Evolutionary conservation across 2,329 filamentous ascomycete species (phyloP), one percentile per base, ranked within the genome.

Genomic region (Tolypocladium cylindrosporum): DNA sequence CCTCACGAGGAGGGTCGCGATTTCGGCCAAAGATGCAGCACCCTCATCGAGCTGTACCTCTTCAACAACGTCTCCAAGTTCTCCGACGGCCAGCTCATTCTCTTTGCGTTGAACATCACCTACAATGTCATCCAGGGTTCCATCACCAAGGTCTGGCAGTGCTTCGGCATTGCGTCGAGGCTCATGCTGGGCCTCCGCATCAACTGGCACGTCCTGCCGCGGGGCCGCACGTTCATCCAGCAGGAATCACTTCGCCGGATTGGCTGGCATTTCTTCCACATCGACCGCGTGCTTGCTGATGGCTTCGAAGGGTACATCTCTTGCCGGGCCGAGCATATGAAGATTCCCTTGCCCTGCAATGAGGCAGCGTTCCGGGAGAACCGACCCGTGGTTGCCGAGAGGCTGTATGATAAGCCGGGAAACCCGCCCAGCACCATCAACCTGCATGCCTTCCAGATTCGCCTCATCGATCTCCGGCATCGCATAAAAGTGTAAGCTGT

Each of bases 291-390:
- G 31, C 66, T 75, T 13, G 72, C 74, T 1, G 72, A 69, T 2
- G 73, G 74, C 1, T 75, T 73, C 52, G 73, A 75, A 34, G 73
- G 74, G 54, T 74, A 75, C 58, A 68, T 75, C 24, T 66, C 67
- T 14, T 71, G 70, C 39, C 67, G 70, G 13, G 67, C 70, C 7
- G 69, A 74, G 16, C 69, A 69, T 39, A 74, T 75, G 71, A 71
- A 69, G 58, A 70, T 75, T 9, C 64, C 69, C 2, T 59, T 75
- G 24, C 74, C 73, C 8, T 73, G 71, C 55, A 63, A 63, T 19
- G 69, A 75, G 56, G 60, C 66, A 2, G 67, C 69, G 3, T 72
- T 73, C 52, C 65, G 65, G 21, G 67, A 72, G 36, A 66, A 68
- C 58, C 63, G 63, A 10, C 64, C 68, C 6, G 66, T 73, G 19